phyloP scores from a whole-genome alignment of 768 basidiomycete genomes.

The Tricholoma saponaceum region DNA sequence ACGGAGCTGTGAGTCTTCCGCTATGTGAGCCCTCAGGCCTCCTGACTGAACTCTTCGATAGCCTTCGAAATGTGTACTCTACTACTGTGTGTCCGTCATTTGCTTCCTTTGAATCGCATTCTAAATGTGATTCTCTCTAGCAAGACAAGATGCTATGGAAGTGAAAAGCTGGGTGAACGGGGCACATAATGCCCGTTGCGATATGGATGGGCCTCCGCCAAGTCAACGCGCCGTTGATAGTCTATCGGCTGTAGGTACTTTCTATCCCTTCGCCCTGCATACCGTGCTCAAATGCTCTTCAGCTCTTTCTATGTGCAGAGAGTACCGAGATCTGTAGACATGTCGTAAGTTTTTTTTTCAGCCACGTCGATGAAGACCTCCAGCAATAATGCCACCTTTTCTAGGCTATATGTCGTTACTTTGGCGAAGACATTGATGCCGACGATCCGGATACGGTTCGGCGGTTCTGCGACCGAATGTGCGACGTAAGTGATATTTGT shows the following conservation, averaged over 20 bases:
- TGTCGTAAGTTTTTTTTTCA: constrained; percentile 37
- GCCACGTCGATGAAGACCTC: background rate
- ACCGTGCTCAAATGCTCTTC: constrained; percentile 1
- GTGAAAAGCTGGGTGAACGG: constrained; percentile 50
- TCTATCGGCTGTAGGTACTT: constrained; percentile 47
- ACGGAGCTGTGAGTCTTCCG: constrained; percentile 50
- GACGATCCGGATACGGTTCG: constrained; percentile 39
- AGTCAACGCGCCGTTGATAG: constrained; percentile 69
- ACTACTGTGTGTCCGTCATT: constrained; percentile 57
- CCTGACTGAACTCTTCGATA: constrained; percentile 22
- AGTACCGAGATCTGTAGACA: constrained; percentile 60
- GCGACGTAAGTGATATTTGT: constrained; percentile 54
- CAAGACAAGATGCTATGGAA: constrained; percentile 67
- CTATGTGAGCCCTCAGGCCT: background rate
- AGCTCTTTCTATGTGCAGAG: constrained; percentile 53
- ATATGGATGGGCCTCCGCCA: constrained; percentile 51
- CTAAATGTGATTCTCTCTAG: constrained; percentile 28
- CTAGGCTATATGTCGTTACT: constrained; percentile 76
- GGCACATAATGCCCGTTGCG: constrained; percentile 42
- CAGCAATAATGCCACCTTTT: background rate
- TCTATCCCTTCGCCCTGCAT: background rate
- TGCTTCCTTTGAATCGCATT: background rate
- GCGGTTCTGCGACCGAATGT: constrained; percentile 70
- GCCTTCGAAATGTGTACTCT: constrained; percentile 79
- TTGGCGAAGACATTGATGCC: constrained; percentile 64